Evolutionary conservation across 306 rosid species (phyloP).

Genomic region (Quercus wislizeni): DNA sequence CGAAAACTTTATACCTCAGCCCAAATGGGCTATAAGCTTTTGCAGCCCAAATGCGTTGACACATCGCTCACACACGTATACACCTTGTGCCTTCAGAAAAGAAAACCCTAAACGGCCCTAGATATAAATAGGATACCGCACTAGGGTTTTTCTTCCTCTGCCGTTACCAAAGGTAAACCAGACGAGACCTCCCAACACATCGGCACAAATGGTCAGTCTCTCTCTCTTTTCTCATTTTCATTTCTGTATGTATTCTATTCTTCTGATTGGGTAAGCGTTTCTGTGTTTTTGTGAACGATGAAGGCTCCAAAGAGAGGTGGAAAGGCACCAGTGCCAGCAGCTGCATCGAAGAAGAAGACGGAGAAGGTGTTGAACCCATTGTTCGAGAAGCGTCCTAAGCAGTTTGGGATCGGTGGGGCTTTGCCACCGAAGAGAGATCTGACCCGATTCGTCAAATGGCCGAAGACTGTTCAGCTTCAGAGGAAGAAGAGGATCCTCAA

Average conservation of each 20-base stretch:
- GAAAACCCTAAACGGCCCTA: neutral
- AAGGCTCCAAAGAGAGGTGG: conserved; percentile 57
- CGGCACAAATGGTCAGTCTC: neutral
- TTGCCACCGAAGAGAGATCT: conserved; percentile 83
- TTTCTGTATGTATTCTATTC: neutral
- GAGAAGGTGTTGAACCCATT: conserved; percentile 67
- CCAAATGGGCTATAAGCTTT: no score
- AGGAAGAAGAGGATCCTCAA: conserved; percentile 78
- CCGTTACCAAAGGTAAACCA: neutral
- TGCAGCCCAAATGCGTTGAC: no score
- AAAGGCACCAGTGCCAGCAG: conserved; percentile 27
- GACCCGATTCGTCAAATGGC: conserved; percentile 79
- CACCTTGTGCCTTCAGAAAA: no score
- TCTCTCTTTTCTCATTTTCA: neutral
- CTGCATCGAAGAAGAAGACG: conserved; percentile 48
- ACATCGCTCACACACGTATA: no score
- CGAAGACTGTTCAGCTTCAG: conserved; percentile 65
- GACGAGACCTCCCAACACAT: neutral
- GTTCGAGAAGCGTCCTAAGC: conserved; percentile 84
- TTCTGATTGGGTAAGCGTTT: no score
- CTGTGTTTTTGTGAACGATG: neutral
- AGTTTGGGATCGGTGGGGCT: conserved; percentile 20
- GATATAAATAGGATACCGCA: neutral
- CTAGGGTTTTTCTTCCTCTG: neutral
- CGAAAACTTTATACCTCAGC: no score